phyloP scores from a whole-genome alignment of 2,329 filamentous ascomycete species.

The Phoma herbarum region DNA sequence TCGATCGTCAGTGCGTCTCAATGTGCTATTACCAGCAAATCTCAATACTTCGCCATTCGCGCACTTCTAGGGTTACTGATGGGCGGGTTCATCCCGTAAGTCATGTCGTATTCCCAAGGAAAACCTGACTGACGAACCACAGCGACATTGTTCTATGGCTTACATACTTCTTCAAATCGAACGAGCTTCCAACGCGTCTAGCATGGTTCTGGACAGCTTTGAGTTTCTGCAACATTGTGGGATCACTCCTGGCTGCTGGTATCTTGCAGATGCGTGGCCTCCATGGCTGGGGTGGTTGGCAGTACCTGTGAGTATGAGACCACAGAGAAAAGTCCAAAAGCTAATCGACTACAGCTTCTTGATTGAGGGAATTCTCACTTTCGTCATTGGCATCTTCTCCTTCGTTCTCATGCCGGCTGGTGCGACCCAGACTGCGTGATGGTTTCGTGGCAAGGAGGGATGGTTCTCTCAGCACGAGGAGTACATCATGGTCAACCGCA shows the following conservation, averaged over 20 bases:
- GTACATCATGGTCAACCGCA: conserved; percentile 68
- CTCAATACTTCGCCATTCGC: conserved; percentile 51
- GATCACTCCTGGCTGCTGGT: conserved; percentile 52
- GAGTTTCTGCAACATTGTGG: conserved; percentile 49
- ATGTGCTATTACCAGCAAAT: conserved; percentile 44
- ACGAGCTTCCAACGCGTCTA: conserved; percentile 54
- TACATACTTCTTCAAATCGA: conserved; percentile 53
- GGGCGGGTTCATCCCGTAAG: conserved; percentile 42
- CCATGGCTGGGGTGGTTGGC: conserved; percentile 55
- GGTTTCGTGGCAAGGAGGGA: conserved; percentile 65
- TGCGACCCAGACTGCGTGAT: conserved; percentile 61
- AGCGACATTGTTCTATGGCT: conserved; percentile 53
- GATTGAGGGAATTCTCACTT: conserved; percentile 65
- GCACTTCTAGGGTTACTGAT: conserved; percentile 54
- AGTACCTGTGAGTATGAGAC: conserved; percentile 29
- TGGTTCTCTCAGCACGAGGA: conserved; percentile 70
- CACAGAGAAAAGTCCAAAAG: conserved; percentile 50
- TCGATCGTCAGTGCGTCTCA: conserved; percentile 50
- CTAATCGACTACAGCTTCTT: conserved; percentile 49
- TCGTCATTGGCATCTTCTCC: conserved; percentile 62
- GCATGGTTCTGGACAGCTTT: conserved; percentile 56
- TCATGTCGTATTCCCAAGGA: not conserved
- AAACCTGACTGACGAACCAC: conserved; percentile 43
- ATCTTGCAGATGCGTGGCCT: conserved; percentile 55
- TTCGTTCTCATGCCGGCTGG: conserved; percentile 64